Evolutionary conservation across 495 filamentous ascomycete species (phyloP).

Genomic region (Neurospora tetrasperma): DNA sequence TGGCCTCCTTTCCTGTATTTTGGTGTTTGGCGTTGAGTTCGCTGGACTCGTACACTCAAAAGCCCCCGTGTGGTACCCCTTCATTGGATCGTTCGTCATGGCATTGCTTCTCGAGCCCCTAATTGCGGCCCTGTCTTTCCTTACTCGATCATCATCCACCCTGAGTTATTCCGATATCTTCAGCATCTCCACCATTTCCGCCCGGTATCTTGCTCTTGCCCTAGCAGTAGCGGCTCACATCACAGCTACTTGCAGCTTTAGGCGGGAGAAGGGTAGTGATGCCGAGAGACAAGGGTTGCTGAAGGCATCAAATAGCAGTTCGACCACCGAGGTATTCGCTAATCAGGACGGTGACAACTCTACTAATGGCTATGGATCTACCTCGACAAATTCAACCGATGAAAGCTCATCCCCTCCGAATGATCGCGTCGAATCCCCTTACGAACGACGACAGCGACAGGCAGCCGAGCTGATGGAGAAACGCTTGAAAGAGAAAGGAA

Average conservation of each 20-base stretch:
- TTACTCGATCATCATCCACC: slow-evolving; percentile 6
- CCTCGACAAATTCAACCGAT: slow-evolving; percentile 26
- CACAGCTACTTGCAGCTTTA: slow-evolving; percentile 16
- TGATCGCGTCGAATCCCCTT: slow-evolving; percentile 34
- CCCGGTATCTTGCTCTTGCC: slow-evolving; percentile 23
- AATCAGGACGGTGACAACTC: slow-evolving; percentile 12
- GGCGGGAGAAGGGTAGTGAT: slow-evolving; percentile 29
- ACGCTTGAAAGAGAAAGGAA: slow-evolving; percentile 48
- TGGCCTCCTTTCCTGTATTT: slow-evolving; percentile 42
- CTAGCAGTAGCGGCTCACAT: slow-evolving; percentile 24
- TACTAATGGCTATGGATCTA: slow-evolving; percentile 37
- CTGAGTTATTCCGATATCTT: slow-evolving; percentile 22
- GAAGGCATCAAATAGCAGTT: slow-evolving; percentile 7
- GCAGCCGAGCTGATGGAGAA: slow-evolving; percentile 45
- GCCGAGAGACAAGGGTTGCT: slow-evolving; percentile 43
- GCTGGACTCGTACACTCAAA: slow-evolving; percentile 37
- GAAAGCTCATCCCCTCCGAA: slow-evolving; percentile 20
- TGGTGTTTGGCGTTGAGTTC: slow-evolving; percentile 46
- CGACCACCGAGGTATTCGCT: slow-evolving; percentile 10
- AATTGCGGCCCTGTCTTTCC: slow-evolving; percentile 27
- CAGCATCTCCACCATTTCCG: slow-evolving; percentile 22
- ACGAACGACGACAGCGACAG: slow-evolving; percentile 39
- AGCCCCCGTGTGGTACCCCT: slow-evolving; percentile 51
- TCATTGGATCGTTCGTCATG: slow-evolving; percentile 45
- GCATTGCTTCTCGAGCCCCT: slow-evolving; percentile 40